Evolutionary conservation across 176 grass and related monocot species (phyloP).

Genomic region (Olyra latifolia): DNA sequence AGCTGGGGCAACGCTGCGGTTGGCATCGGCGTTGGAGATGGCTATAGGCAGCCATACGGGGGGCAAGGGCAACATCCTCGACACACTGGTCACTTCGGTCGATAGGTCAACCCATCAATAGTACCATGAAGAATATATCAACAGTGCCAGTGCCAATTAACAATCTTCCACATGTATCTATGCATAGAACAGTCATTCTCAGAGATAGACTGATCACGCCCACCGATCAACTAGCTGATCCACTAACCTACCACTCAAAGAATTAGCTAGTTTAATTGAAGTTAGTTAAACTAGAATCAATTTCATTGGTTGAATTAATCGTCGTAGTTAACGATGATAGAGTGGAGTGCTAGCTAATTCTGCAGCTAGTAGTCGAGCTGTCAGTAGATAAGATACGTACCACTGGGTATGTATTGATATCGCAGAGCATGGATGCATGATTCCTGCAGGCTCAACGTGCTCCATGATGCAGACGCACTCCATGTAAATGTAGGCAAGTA

Average conservation of each 20-base stretch:
- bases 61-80: conserved; percentile 26
- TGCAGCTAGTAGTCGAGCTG: no score
- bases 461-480: no score
- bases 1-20: conserved; percentile 25
- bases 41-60: conserved; percentile 18
- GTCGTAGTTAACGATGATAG: no score
- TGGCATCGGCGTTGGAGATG: conserved; percentile 26
- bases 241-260: neutral
- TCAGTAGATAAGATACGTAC: no score
- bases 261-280: no score
- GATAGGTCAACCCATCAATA: conserved; percentile 37
- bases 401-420: no score
- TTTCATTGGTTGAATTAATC: no score
- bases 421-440: no score
- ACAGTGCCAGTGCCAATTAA: neutral
- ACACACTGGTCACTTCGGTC: conserved; percentile 10
- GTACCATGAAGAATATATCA: neutral
- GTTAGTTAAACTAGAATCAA: no score
- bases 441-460: no score
- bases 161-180: neutral
- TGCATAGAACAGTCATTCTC: neutral
- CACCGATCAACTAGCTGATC: neutral
- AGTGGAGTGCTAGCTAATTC: no score
- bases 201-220: neutral
- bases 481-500: no score